Evolutionary conservation across 2,329 filamentous ascomycete genomes (phyloP).

Genomic region (Trichoderma oligosporum): DNA sequence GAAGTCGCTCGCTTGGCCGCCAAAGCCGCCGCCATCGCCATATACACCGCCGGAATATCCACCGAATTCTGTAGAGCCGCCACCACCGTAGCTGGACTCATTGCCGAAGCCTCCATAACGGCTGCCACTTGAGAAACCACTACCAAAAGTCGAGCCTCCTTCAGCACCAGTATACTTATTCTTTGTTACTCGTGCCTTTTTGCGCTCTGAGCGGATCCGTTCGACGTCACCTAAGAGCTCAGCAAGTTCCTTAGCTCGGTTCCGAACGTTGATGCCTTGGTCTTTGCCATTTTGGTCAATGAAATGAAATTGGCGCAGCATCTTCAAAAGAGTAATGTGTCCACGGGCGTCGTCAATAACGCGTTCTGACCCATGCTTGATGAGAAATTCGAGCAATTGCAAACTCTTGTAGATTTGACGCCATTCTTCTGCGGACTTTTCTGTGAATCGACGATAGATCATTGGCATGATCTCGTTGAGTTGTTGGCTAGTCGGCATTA

Average conservation of each 20-base stretch:
- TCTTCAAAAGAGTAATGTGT: constrained; percentile 92
- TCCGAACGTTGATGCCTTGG: constrained; percentile 95
- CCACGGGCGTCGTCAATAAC: constrained; percentile 96
- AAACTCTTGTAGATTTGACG: constrained; percentile 98
- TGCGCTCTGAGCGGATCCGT: constrained; percentile 72
- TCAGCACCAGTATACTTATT: constrained; percentile 96
- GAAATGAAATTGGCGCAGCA: constrained; percentile 97
- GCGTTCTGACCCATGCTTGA: constrained; percentile 96
- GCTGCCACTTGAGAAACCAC: constrained; percentile 53
- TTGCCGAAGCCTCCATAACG: constrained; percentile 91
- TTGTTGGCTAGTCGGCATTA: constrained; percentile 48
- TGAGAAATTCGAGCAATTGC: constrained; percentile 91
- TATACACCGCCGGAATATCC: constrained; percentile 73
- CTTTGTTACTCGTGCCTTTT: constrained; percentile 85
- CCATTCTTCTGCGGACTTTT: constrained; percentile 98
- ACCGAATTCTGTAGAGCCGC: constrained; percentile 48
- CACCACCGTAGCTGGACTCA: constrained; percentile 65
- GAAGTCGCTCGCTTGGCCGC: constrained; percentile 68
- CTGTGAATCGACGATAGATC: constrained; percentile 98
- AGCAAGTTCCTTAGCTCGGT: constrained; percentile 90
- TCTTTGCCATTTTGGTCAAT: constrained; percentile 97
- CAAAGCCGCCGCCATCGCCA: constrained; percentile 93
- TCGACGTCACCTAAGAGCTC: constrained; percentile 94
- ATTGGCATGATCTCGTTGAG: constrained; percentile 99
- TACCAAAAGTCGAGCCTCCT: constrained; percentile 64